Evolutionary conservation across 2,329 filamentous ascomycete species (phyloP).

Genomic region (Helicocarpus griseus): DNA sequence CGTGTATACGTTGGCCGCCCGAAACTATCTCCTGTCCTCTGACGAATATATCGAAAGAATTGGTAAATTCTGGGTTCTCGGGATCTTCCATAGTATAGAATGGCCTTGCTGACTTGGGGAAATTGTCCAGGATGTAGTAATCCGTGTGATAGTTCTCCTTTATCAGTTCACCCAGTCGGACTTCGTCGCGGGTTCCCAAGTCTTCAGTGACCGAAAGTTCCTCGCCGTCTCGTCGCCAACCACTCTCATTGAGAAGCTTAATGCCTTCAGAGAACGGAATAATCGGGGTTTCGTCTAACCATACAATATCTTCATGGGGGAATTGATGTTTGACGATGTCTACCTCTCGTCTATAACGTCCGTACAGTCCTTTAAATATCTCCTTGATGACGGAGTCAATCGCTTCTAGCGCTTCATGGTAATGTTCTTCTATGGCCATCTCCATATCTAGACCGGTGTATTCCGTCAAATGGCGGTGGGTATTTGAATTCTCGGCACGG

Average conservation of each 20-base stretch:
- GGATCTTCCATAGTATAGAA: conserved; percentile 87
- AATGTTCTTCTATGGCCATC: conserved; percentile 82
- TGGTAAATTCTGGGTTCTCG: conserved; percentile 60
- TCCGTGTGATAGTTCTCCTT: conserved; percentile 81
- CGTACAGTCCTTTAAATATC: conserved; percentile 64
- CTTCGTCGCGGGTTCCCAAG: conserved; percentile 75
- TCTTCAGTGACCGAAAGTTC: conserved; percentile 64
- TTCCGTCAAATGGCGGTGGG: conserved; percentile 85
- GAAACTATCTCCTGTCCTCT: conserved; percentile 88
- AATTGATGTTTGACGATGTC: conserved; percentile 73
- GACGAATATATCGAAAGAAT: conserved; percentile 92
- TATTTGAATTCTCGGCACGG: conserved; percentile 91
- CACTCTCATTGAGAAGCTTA: conserved; percentile 67
- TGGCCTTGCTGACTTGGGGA: conserved; percentile 71
- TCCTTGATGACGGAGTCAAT: conserved; percentile 74
- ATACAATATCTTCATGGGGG: conserved; percentile 76
- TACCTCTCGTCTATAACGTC: conserved; percentile 60
- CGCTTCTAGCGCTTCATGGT: conserved; percentile 73
- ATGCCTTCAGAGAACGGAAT: conserved; percentile 73
- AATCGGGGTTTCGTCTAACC: conserved; percentile 74
- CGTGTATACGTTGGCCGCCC: conserved; percentile 86
- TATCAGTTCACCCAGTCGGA: conserved; percentile 71
- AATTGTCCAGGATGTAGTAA: conserved; percentile 92
- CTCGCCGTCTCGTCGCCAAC: conserved; percentile 72
- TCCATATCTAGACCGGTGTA: conserved; percentile 90